phyloP scores from a whole-genome alignment of 495 filamentous ascomycete species.

The Astrothelium macrocarpum region DNA sequence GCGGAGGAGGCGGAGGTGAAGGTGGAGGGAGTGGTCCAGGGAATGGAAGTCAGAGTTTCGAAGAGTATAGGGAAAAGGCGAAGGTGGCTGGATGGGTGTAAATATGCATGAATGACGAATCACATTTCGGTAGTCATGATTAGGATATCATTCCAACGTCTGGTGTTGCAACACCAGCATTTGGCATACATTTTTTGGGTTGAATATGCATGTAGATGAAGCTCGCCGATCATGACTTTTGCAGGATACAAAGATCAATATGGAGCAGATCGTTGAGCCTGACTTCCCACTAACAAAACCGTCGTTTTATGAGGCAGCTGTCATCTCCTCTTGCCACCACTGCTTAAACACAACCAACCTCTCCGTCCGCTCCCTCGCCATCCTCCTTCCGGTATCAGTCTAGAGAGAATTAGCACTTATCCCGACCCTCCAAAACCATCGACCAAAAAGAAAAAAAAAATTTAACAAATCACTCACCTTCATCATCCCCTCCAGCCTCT shows the following conservation, averaged over 20 bases:
- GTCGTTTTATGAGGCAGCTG: too few relatives aligned
- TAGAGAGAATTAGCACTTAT: slow-evolving; percentile 3
- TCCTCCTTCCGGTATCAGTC: slow-evolving; percentile 56
- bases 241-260: too few relatives aligned
- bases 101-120: neutral
- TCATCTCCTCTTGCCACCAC: slow-evolving; percentile 64
- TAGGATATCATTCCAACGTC: too few relatives aligned
- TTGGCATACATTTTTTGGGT: too few relatives aligned
- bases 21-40: slow-evolving; percentile 48
- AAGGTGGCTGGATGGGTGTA: slow-evolving; percentile 20
- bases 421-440: neutral
- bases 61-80: slow-evolving; percentile 44
- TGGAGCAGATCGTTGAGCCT: too few relatives aligned
- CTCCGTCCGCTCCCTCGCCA: slow-evolving; percentile 57
- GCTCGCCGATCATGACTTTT: too few relatives aligned
- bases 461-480: slow-evolving; percentile 39
- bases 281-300: too few relatives aligned
- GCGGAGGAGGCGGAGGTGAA: slow-evolving; percentile 41
- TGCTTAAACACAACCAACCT: slow-evolving; percentile 51
- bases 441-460: too few relatives aligned
- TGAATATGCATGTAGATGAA: too few relatives aligned
- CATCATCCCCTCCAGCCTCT: slow-evolving; percentile 66
- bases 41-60: slow-evolving; percentile 36
- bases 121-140: neutral
- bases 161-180: too few relatives aligned